Conservation (phyloP, 768 basidiomycete species). For the Hygrocybe coccinea region DNA sequence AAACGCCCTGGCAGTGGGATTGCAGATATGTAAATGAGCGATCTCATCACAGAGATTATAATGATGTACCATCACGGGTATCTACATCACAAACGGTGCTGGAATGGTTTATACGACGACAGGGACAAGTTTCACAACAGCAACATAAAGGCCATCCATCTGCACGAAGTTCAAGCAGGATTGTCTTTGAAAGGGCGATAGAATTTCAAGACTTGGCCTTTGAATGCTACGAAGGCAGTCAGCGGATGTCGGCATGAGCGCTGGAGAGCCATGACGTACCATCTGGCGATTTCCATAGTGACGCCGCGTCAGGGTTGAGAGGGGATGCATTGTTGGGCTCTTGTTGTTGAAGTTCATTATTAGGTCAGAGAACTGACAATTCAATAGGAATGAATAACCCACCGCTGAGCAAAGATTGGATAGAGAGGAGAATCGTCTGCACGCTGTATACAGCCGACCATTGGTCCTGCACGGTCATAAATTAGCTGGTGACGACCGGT, state of each 20-base stretch:
- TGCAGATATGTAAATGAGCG: too few relatives aligned
- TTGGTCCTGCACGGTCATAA: conserved; percentile 56
- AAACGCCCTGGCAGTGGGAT: too few relatives aligned
- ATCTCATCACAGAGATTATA: too few relatives aligned
- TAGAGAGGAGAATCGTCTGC: conserved; percentile 80
- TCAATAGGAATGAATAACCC: conserved; percentile 22
- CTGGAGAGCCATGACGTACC: conserved; percentile 35
- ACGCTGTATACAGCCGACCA: conserved; percentile 94
- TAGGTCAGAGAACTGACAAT: not conserved
- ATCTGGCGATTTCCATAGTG: conserved; percentile 69
- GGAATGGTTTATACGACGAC: too few relatives aligned
- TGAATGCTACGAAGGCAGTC: conserved; percentile 49
- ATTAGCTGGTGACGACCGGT: not conserved
- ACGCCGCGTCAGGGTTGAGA: conserved; percentile 80
- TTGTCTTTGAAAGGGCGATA: conserved; percentile 39
- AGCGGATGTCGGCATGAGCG: conserved; percentile 7
- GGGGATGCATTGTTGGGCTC: conserved; percentile 94
- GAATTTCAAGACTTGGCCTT: conserved; percentile 63
- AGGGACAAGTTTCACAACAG: too few relatives aligned
- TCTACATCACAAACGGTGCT: too few relatives aligned
- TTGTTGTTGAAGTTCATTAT: conserved; percentile 32
- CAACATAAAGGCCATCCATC: too few relatives aligned
- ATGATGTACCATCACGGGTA: too few relatives aligned
- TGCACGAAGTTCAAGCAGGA: too few relatives aligned
- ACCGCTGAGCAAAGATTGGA: conserved; percentile 88